Base-by-base conservation (phyloP, 2,329 filamentous ascomycete genomes). In the Colletotrichum karsti region DNA sequence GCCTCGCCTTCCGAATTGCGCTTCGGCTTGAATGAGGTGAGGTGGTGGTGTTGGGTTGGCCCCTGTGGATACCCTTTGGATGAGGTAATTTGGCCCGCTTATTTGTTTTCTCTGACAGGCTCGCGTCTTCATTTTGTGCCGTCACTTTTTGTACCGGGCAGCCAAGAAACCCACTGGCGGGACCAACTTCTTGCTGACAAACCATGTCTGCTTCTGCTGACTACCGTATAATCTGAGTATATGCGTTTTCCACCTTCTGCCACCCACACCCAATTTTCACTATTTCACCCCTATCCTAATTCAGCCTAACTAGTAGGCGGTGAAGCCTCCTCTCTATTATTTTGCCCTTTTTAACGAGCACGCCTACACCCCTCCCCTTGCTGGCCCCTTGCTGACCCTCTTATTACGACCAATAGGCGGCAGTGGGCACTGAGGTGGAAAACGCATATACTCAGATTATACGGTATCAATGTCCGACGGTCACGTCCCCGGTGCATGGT, bases 11-110 rank as follows among this genome's bases (percentile, higher is more conserved):
- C 28, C 18, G 24, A 5, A 30, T 22, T 28, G 20, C n/a, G n/a
- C n/a, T n/a, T n/a, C n/a, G n/a, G n/a, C n/a, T 33, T 44, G 41
- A 44, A 20, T 46, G 20, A 20, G 10, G 24, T 24, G 28, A 30
- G 20, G 18, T 22, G 6, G 30, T 61, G 28, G 12, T 37, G 51
- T 42, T 54, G 59, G 50, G 44, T 37, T 58, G 22, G 59, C 37
- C 22, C 20, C 22, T 58, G 37, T 64, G 65, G 60, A 48, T 42
- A 64, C 30, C 13, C 22, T 10, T n/a, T 26, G 60, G 60, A 59
- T 64, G 60, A 59, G 53, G 65, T 67, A 67, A 62, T 62, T 66
- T 41, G 41, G 22, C 50, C 48, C 30, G 41, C 56, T 55, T 60
- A 24, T 28, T 24, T 48, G 26, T 33, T 46, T 24, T 51, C 44